Conservation (phyloP, 2,329 filamentous ascomycete genomes). For the Trichoderma simmonsii region DNA sequence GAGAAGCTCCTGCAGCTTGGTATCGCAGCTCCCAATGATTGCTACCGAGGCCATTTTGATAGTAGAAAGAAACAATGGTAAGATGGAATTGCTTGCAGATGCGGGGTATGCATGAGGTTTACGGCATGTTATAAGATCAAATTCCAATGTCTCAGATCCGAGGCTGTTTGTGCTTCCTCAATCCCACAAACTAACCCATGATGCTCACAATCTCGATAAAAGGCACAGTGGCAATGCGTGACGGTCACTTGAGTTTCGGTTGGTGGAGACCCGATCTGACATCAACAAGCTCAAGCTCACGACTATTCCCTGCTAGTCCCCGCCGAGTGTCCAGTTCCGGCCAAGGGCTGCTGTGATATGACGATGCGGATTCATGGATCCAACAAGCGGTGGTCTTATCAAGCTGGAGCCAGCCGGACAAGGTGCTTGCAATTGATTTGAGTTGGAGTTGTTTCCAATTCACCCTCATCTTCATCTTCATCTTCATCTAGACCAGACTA, state of each 20-base stretch:
- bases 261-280: neutral
- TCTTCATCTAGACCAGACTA: conserved; percentile 26
- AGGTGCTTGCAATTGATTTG: too few relatives aligned
- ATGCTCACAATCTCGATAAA: neutral
- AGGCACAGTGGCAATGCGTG: neutral
- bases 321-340: neutral
- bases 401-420: neutral
- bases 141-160: neutral
- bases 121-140: neutral
- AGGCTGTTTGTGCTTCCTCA: neutral
- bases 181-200: neutral
- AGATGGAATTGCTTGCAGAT: neutral
- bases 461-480: neutral
- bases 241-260: neutral
- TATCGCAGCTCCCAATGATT: conserved; percentile 62
- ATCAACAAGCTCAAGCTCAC: neutral
- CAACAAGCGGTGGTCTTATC: neutral
- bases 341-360: neutral
- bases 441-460: too few relatives aligned
- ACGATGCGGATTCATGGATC: neutral
- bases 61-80: neutral
- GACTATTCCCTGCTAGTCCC: neutral
- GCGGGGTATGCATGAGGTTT: neutral
- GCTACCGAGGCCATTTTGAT: conserved; percentile 40
- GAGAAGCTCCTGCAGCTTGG: conserved; percentile 58